Base-by-base conservation (phyloP, 148 eudicot species). In the Rhododendron ferrugineum region DNA sequence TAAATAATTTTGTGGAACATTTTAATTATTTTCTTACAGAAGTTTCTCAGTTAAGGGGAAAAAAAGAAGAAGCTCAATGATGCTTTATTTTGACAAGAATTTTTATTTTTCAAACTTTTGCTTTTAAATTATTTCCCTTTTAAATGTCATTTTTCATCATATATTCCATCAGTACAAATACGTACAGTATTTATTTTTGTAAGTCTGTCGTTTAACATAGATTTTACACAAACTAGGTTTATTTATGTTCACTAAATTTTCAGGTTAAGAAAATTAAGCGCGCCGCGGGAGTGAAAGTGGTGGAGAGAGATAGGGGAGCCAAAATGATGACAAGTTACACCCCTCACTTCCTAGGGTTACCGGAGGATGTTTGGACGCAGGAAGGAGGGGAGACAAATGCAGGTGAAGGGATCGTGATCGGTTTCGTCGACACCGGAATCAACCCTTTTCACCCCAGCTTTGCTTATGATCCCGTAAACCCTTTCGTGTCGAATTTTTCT, bases 401-500 rank as follows among this genome's bases (percentile, higher is more conserved):
- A 11, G 98, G 99, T 5, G 95, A 94, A 90, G 99, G 99, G 5
- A 92, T 95, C 42, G 93, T 94, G 13, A 95, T 97, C 8, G 98
- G 99, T 34, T 88, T 95, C 83, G 85, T 97, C 6, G 99, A 97
- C 62, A 87, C 98, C 0, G 99, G 99, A 47, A 97, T 97, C 4
- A 92, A 97, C 84, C 99, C 98, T 0, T 22, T 84, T 4, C 99
- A 97, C 79, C 99, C 98, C 4, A 97, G 99, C 83, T 97, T 95
- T 80, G 90, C 93, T 40, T 84, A 84, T 85, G 90, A 89, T 79
- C 90, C 90, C 4, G 23, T 11, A 8, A 76, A 58, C 52, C 89
- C 86, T 42, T 84, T 68, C 78, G 10, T 30, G 16, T 54, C 58
- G 4, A 86, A 86, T 20, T 20, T 82, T 23, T 85, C 92, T 50